Evolutionary conservation across 176 grass and related monocot species (phyloP).

Genomic region (Rhynchospora tenuis): DNA sequence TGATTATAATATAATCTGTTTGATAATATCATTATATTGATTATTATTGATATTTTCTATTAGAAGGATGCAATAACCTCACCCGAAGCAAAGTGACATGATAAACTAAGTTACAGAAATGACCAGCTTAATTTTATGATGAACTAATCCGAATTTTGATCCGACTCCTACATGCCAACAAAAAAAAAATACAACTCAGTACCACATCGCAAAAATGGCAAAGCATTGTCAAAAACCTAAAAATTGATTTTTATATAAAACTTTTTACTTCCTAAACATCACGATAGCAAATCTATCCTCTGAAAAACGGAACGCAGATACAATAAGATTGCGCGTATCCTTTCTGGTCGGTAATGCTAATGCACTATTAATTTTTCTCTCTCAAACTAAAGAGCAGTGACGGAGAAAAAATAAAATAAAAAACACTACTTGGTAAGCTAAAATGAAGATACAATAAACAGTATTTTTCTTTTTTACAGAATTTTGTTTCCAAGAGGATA

Average conservation of each 20-base stretch:
- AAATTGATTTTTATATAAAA: neutral
- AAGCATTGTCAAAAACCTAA: neutral
- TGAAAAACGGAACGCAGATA: neutral
- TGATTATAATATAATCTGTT: too few species aligned
- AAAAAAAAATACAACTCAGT: neutral
- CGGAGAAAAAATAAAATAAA: neutral
- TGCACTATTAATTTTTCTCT: neutral
- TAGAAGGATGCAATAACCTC: too few species aligned
- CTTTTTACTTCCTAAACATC: neutral
- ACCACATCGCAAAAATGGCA: neutral
- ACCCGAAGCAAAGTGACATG: neutral
- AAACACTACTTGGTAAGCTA: neutral
- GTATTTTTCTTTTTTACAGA: neutral
- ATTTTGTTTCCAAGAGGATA: neutral
- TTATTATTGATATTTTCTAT: too few species aligned
- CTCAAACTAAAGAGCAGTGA: neutral
- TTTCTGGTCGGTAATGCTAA: neutral
- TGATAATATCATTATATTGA: too few species aligned
- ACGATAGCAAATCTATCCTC: neutral
- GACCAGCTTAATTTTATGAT: neutral
- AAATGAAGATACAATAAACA: neutral
- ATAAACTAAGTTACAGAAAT: neutral
- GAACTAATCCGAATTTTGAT: neutral
- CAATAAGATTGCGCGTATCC: too few species aligned
- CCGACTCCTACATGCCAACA: neutral